Evolutionary conservation across 495 filamentous ascomycete species (phyloP).

Genomic region (Aspergillus avenaceus): DNA sequence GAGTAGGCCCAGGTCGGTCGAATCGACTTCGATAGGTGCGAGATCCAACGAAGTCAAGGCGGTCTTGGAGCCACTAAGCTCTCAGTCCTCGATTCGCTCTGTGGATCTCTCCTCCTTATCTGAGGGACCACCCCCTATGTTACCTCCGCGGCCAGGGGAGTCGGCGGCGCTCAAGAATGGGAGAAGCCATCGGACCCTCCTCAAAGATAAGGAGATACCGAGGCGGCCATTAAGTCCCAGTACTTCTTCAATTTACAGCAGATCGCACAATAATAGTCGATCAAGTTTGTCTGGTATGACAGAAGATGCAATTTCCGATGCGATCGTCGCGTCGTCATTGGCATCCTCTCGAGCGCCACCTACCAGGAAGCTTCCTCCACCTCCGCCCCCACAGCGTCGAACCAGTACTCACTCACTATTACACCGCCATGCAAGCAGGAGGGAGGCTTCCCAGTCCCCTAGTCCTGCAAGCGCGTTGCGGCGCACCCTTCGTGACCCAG

Average conservation of each 20-base stretch:
- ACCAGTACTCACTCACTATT: constrained; percentile 41
- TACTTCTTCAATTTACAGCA: constrained; percentile 21
- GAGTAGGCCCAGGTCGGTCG: neutral
- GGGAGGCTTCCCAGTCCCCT: constrained; percentile 42
- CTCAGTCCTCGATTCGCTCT: constrained; percentile 13
- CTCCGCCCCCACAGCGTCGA: constrained; percentile 46
- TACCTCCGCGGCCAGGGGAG: constrained; percentile 25
- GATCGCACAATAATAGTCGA: constrained; percentile 25
- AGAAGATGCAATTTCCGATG: constrained; percentile 58
- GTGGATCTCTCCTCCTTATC: constrained; percentile 6
- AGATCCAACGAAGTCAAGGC: neutral
- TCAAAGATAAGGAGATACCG: constrained; percentile 5
- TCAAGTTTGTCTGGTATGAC: constrained; percentile 29
- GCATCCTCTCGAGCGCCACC: constrained; percentile 69
- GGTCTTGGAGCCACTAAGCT: constrained; percentile 3
- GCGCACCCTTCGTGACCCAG: constrained; percentile 67
- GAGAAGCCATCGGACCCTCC: constrained; percentile 12
- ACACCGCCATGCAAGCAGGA: constrained; percentile 29
- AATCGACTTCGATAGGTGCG: neutral
- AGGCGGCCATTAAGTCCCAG: constrained; percentile 24
- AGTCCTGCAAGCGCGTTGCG: constrained; percentile 59
- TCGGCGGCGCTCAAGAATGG: constrained; percentile 8
- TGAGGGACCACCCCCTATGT: constrained; percentile 12
- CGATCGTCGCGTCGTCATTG: constrained; percentile 80
- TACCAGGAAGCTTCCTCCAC: constrained; percentile 35